phyloP scores from a whole-genome alignment of 2,329 filamentous ascomycete genomes.

The Triangularia setosa region DNA sequence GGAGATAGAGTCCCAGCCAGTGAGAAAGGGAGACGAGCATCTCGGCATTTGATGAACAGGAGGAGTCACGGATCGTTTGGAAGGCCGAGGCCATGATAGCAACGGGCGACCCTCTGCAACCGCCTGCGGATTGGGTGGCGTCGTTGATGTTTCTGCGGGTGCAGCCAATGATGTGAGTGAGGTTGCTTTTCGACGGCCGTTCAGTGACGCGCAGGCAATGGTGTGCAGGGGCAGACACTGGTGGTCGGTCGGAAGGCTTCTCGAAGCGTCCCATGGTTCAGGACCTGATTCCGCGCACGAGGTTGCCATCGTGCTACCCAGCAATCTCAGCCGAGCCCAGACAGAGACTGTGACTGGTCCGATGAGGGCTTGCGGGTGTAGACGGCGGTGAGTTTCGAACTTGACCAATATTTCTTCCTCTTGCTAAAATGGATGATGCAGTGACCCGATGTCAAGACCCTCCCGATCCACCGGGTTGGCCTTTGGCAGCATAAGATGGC shows the following conservation, averaged over 20 bases:
- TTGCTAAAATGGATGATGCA: constrained; percentile 12
- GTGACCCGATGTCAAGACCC: constrained; percentile 14
- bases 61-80: neutral
- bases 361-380: neutral
- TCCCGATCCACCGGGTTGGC: constrained; percentile 12
- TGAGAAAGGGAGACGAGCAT: neutral
- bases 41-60: neutral
- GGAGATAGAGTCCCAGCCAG: neutral
- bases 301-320: constrained; percentile 7
- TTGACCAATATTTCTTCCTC: neutral
- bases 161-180: neutral
- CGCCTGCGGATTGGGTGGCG: neutral
- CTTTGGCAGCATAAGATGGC: neutral
- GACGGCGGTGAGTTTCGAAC: constrained; percentile 7
- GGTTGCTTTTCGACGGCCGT: constrained; percentile 2
- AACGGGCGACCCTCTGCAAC: neutral
- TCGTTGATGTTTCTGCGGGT: neutral
- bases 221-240: neutral
- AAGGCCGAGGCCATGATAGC: neutral
- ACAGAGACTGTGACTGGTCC: neutral
- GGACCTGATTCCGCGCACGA: constrained; percentile 4
- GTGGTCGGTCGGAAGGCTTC: neutral
- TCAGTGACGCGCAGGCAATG: neutral
- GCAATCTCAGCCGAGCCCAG: neutral
- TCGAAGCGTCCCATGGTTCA: constrained; percentile 3